Evolutionary conservation across 805 yeast species (phyloP).

Genomic region (Candida chauliodis): DNA sequence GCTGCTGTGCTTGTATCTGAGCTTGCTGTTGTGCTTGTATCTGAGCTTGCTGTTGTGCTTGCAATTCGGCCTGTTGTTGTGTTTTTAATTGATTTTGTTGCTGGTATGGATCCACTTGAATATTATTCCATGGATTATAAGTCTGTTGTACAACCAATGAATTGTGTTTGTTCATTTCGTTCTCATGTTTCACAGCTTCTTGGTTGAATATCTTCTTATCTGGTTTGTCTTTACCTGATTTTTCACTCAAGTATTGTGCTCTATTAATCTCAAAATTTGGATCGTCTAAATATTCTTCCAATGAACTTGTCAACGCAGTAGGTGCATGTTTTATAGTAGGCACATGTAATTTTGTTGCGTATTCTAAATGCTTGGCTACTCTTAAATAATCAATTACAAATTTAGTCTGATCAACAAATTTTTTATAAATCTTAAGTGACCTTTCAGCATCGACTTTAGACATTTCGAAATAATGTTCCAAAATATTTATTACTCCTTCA

Average conservation of each 20-base stretch:
- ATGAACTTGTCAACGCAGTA: conserved; percentile 79
- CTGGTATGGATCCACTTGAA: conserved; percentile 13
- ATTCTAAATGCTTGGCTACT: conserved; percentile 84
- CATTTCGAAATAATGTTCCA: conserved; percentile 95
- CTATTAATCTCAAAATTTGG: conserved; percentile 80
- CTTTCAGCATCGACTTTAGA: conserved; percentile 80
- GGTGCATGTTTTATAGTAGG: conserved; percentile 98
- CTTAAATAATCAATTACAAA: conserved; percentile 85
- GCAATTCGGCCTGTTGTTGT: conserved; percentile 8
- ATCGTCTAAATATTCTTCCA: conserved; percentile 86
- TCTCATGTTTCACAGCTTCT: conserved; percentile 4
- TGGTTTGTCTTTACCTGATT: conserved; percentile 33
- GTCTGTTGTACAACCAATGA: conserved; percentile 37
- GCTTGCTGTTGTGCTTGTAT: conserved; percentile 17
- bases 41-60: conserved; percentile 11
- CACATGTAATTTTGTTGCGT: conserved; percentile 82
- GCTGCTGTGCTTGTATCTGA: conserved; percentile 21
- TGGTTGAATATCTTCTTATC: conserved; percentile 4
- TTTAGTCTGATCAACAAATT: conserved; percentile 80
- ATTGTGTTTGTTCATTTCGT: conserved; percentile 14
- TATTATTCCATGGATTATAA: conserved; percentile 38
- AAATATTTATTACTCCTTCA: conserved; percentile 91
- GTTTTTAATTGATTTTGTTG: conserved; percentile 19
- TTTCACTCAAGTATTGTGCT: conserved; percentile 71
- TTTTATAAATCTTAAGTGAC: conserved; percentile 78